Evolutionary conservation across 2,329 filamentous ascomycete genomes (phyloP), one percentile per base, ranked within the genome.

Genomic region (Fusarium buharicum): DNA sequence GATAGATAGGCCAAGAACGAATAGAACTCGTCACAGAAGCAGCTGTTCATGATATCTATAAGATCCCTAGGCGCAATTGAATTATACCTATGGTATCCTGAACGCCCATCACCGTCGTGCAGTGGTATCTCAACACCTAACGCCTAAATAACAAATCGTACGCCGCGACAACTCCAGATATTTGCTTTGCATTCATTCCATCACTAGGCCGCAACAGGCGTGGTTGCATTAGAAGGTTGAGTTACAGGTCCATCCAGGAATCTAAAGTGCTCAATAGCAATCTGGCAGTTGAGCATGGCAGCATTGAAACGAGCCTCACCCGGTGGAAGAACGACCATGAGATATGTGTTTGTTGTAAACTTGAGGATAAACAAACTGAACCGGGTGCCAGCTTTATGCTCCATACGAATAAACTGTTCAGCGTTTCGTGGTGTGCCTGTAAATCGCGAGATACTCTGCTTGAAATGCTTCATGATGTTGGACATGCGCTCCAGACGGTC

Each of bases 391-490:
- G 90, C 89, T 76, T 92, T 93, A 77, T 93, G 87, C 75, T 93
- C 90, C 80, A 94, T 89, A 69, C 92, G 83, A 41, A 87, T 86
- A 69, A 94, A 93, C 75, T 93, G 90, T 76, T 92, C 91, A 5
- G 89, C 88, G 64, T 90, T 91, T 49, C 90, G 88, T n/a, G 90
- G 90, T 22, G 90, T 90, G 44, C 90, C 90, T 1, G 90, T 93
- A 75, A 91, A 92, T 68, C 90, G 87, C 52, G 86, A 88, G 58
- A 86, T 85, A 63, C 82, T 86, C 79, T 98, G 94, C 81, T 98
- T 99, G 81, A 98, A 97, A 56, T 94, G 93, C 80, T 99, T 99
- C 78, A 99, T 90, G 72, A 99, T 97, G 76, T 97, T 98, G 61
- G 90, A 95, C 73, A 99, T 91, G 68, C 84, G 90, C 81, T 99